Evolutionary conservation across 805 yeast species (phyloP).

Genomic region (Kuraishia floccosa): DNA sequence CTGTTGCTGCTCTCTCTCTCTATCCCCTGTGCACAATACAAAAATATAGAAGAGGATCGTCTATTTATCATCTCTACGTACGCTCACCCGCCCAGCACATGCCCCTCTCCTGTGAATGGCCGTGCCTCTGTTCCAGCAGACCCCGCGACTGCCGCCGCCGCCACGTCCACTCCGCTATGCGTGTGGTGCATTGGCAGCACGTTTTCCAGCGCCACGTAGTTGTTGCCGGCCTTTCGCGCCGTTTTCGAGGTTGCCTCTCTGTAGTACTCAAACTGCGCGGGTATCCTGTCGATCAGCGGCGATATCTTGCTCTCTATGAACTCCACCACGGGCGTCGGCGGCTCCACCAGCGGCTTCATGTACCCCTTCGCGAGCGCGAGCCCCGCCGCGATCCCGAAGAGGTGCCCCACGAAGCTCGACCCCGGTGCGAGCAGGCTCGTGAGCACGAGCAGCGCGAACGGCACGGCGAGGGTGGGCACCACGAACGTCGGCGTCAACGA

Average conservation of each 20-base stretch:
- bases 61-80: too few relatives aligned
- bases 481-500: constrained; percentile 22
- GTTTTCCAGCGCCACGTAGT: constrained; percentile 2
- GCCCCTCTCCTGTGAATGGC: constrained; percentile 13
- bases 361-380: constrained; percentile 47
- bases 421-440: constrained; percentile 47
- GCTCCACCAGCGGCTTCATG: constrained; percentile 44
- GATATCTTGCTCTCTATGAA: constrained; percentile 51
- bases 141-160: background rate
- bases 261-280: constrained; percentile 41
- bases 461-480: constrained; percentile 50
- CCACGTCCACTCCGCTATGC: constrained; percentile 1
- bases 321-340: constrained; percentile 54
- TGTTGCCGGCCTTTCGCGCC: constrained; percentile 8
- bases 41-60: too few relatives aligned
- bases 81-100: constrained; percentile 15
- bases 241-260: constrained; percentile 46
- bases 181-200: constrained; percentile 10
- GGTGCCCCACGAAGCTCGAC: constrained; percentile 66
- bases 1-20: too few relatives aligned
- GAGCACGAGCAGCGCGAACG: constrained; percentile 39
- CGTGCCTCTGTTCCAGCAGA: constrained; percentile 1
- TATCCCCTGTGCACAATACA: too few relatives aligned
- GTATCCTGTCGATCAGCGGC: constrained; percentile 38
- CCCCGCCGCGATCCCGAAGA: constrained; percentile 58